A percentile compares a stretch with the other conserved stretches of the same genome.
These are phyloP conservation scores for Cunninghamia lanceolata DNA, from an alignment of 75 land plant species.

Conservation along the genomic window DNA sequence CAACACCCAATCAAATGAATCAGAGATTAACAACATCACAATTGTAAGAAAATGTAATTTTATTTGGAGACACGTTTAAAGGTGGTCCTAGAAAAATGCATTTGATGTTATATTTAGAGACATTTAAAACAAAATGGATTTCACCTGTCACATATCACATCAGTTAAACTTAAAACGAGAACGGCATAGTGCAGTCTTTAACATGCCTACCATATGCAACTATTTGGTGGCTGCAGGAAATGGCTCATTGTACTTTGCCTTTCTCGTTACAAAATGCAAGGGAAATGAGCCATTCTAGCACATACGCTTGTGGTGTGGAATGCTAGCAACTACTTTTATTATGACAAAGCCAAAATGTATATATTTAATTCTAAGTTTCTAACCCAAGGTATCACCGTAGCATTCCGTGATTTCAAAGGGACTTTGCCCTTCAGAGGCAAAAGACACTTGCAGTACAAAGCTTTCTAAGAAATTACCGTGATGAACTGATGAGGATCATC, in stretches of 20 bases:
- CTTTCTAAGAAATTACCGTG: constrained; percentile 41
- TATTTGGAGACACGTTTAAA: background rate
- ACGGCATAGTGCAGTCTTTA: background rate
- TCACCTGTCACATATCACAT: no score
- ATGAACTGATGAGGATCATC: constrained; percentile 92
- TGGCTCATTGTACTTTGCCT: background rate
- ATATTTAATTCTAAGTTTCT: constrained; percentile 1
- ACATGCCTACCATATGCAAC: background rate
- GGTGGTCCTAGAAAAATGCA: background rate
- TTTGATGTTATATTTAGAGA: background rate
- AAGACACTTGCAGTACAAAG: background rate
- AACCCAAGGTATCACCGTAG: background rate
- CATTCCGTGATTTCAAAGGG: background rate
- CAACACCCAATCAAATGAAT: background rate
- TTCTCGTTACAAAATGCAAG: background rate
- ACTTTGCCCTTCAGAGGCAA: background rate
- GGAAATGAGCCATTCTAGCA: background rate
- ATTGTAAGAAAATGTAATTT: background rate
- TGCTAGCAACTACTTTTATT: background rate
- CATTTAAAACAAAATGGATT: no score
- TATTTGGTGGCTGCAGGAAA: background rate
- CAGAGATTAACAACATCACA: background rate
- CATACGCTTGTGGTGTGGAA: background rate
- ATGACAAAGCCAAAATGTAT: background rate
- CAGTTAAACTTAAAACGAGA: background rate